Evolutionary conservation across 2,329 filamentous ascomycete species (phyloP).

Genomic region (Penicillium decumbens): DNA sequence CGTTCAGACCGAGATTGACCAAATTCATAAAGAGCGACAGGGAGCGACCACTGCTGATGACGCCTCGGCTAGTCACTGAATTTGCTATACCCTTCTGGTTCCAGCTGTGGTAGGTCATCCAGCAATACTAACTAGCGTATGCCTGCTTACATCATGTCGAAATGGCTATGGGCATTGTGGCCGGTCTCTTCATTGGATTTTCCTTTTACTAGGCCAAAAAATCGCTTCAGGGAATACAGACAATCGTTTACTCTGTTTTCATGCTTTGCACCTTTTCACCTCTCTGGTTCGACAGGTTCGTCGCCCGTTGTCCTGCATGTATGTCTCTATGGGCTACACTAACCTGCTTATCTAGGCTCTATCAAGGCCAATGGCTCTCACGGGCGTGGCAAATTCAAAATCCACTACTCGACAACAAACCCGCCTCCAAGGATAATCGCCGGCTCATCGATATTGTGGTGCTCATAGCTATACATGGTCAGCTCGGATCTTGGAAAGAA

Average conservation of each 20-base stretch:
- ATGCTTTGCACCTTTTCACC: constrained; percentile 68
- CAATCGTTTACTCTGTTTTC: constrained; percentile 81
- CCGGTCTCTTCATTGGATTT: constrained; percentile 73
- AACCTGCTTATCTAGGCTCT: not conserved
- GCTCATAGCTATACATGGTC: constrained; percentile 61
- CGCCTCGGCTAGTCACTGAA: constrained; percentile 56
- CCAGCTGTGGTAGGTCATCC: constrained; percentile 66
- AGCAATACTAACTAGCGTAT: constrained; percentile 78
- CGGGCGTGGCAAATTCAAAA: no score
- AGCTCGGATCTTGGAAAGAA: not conserved
- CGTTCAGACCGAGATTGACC: constrained; percentile 55
- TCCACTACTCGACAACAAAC: constrained; percentile 49
- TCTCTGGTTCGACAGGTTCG: constrained; percentile 33
- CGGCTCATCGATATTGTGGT: constrained; percentile 71
- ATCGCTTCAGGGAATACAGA: constrained; percentile 71
- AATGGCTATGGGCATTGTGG: constrained; percentile 60
- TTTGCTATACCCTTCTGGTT: constrained; percentile 68
- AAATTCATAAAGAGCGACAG: constrained; percentile 50
- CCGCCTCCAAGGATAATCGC: constrained; percentile 73
- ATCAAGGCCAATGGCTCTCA: not conserved
- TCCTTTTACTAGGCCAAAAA: constrained; percentile 69
- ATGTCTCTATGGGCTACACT: not conserved
- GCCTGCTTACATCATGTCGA: constrained; percentile 78
- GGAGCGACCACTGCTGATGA: constrained; percentile 26
- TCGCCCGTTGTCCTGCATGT: constrained; percentile 48